phyloP scores from a whole-genome alignment of 768 basidiomycete genomes.

The Lanmaoa rubissima region DNA sequence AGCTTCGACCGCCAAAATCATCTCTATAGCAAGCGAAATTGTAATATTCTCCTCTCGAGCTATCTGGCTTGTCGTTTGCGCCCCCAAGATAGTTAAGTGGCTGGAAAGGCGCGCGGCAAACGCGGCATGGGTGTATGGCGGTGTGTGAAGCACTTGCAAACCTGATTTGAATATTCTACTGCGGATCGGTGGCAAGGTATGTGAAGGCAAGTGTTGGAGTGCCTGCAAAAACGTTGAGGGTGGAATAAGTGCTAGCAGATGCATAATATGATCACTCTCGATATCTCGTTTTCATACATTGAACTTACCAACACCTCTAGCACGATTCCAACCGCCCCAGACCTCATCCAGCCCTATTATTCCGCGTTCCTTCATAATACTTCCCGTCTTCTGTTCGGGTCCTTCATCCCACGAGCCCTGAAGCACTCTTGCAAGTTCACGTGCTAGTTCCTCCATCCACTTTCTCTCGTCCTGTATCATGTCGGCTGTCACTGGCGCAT shows the following conservation, averaged over 20 bases:
- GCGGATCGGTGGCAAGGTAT: conserved; percentile 67
- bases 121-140: conserved; percentile 62
- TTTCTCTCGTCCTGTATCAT: conserved; percentile 80
- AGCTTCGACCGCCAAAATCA: conserved; percentile 72
- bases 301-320: conserved; percentile 75
- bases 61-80: conserved; percentile 65
- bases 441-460: conserved; percentile 79
- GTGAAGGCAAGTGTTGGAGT: conserved; percentile 59
- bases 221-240: conserved; percentile 83
- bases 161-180: conserved; percentile 70
- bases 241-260: conserved; percentile 74
- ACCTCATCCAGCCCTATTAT: conserved; percentile 88
- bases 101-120: conserved; percentile 68
- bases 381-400: conserved; percentile 30
- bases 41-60: conserved; percentile 70
- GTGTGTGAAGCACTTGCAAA: conserved; percentile 80
- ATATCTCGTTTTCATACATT: not conserved
- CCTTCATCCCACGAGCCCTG: conserved; percentile 39
- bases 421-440: conserved; percentile 76
- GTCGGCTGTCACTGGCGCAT: conserved; percentile 82
- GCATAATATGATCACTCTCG: not conserved
- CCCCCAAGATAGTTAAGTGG: conserved; percentile 48
- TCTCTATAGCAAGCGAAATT: conserved; percentile 71
- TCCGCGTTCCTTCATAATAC: conserved; percentile 77
- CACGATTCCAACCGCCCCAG: conserved; percentile 95